phyloP scores from a whole-genome alignment of 1,139 yeast species.

The Neolecta irregularis region DNA sequence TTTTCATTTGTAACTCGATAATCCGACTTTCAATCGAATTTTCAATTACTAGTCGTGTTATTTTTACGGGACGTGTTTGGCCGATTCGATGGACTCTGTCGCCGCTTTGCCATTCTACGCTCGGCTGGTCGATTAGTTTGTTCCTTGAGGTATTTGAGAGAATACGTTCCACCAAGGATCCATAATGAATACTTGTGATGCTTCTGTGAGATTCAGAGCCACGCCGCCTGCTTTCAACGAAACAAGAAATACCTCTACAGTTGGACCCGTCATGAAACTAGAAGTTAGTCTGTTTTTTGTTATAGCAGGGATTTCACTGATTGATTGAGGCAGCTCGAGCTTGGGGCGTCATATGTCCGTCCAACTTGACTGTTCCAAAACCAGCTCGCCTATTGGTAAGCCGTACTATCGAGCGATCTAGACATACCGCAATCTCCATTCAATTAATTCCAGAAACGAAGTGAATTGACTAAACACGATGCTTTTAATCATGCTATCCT shows the following conservation, averaged over 20 bases:
- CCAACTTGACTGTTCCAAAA: conserved; percentile 48
- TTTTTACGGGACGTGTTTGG: conserved; percentile 52
- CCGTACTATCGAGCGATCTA: conserved; percentile 76
- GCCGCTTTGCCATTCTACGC: conserved; percentile 82
- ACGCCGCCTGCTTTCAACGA: conserved; percentile 97
- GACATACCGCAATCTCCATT: conserved; percentile 88
- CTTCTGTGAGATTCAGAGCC: conserved; percentile 76
- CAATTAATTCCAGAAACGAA: conserved; percentile 61
- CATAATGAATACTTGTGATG: conserved; percentile 78
- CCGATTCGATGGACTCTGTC: conserved; percentile 65
- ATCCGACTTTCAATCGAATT: conserved; percentile 86
- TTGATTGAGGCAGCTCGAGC: conserved; percentile 62
- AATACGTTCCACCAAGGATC: conserved; percentile 98
- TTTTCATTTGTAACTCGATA: conserved; percentile 87
- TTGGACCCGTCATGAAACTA: conserved; percentile 82
- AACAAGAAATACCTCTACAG: conserved; percentile 89
- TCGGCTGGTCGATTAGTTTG: conserved; percentile 82
- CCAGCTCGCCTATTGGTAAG: conserved; percentile 74
- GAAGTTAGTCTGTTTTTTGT: conserved; percentile 32
- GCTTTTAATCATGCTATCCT: conserved; percentile 50
- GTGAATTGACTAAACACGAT: conserved; percentile 90
- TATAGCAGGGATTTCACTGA: conserved; percentile 37
- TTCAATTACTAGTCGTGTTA: conserved; percentile 64
- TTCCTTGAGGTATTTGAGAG: too few species aligned
- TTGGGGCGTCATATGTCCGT: conserved; percentile 58